These are phyloP conservation scores for Penicillium silybi DNA, from an alignment of 495 filamentous ascomycete species.

Conservation along the genomic window DNA sequence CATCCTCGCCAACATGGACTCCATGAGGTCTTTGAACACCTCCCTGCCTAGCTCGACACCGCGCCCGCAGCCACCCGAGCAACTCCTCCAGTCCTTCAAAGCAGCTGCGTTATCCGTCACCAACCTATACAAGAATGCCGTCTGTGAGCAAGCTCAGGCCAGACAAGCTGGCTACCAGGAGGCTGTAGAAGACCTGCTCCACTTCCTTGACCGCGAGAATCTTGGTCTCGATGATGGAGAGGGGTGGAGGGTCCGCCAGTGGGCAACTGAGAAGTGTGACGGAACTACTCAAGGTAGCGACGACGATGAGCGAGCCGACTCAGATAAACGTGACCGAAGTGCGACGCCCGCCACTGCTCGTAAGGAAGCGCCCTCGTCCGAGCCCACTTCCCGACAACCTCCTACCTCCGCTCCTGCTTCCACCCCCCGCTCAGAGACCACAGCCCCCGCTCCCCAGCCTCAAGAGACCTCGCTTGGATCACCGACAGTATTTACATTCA, in stretches of 20 bases:
- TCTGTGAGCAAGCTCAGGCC: slow-evolving; percentile 67
- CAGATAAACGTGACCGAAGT: slow-evolving; percentile 49
- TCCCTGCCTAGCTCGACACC: slow-evolving; percentile 56
- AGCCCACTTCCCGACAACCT: slow-evolving; percentile 24
- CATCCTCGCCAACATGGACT: slow-evolving; percentile 53
- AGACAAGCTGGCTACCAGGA: slow-evolving; percentile 85
- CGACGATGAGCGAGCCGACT: slow-evolving; percentile 59
- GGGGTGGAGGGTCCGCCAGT: slow-evolving; percentile 74
- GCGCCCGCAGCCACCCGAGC: slow-evolving; percentile 62
- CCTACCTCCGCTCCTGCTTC: slow-evolving; percentile 34
- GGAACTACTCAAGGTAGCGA: slow-evolving; percentile 62
- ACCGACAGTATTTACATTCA: slow-evolving; percentile 62
- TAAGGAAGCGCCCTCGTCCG: slow-evolving; percentile 42
- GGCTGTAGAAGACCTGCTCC: slow-evolving; percentile 82
- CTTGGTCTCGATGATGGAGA: slow-evolving; percentile 75
- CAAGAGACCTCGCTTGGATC: slow-evolving; percentile 27
- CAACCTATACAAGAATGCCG: slow-evolving; percentile 89
- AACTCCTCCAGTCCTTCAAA: slow-evolving; percentile 86
- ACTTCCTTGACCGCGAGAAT: slow-evolving; percentile 77
- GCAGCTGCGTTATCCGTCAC: slow-evolving; percentile 91
- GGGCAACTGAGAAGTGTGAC: slow-evolving; percentile 76
- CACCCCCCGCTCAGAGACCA: slow-evolving; percentile 24
- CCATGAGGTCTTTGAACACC: slow-evolving; percentile 69
- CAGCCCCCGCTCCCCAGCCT: slow-evolving; percentile 15
- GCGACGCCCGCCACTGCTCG: slow-evolving; percentile 60